Evolutionary conservation across 1,139 yeast species (phyloP).

Genomic region (Sugiyamaella novakii): DNA sequence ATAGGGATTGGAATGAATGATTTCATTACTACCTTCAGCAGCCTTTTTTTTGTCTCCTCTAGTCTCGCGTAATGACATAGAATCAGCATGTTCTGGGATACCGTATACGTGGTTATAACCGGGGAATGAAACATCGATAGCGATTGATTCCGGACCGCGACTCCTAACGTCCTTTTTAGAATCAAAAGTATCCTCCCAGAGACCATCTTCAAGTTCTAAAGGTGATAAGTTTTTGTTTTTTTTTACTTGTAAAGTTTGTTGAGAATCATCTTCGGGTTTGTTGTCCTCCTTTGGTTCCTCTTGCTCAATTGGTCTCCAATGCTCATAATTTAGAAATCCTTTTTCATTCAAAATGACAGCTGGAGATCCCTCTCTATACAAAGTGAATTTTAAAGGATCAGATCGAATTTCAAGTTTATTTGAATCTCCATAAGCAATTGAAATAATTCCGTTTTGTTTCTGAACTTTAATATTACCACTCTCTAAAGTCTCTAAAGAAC

Average conservation of each 20-base stretch:
- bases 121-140: slow-evolving; percentile 67
- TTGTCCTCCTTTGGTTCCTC: slow-evolving; percentile 8
- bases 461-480: slow-evolving; percentile 19
- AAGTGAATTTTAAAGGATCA: slow-evolving; percentile 56
- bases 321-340: slow-evolving; percentile 75
- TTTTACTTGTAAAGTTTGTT: not conserved
- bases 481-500: slow-evolving; percentile 12
- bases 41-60: slow-evolving; percentile 28
- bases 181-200: slow-evolving; percentile 47
- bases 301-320: slow-evolving; percentile 52
- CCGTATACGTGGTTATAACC: slow-evolving; percentile 75
- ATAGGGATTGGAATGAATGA: slow-evolving; percentile 65
- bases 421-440: slow-evolving; percentile 48
- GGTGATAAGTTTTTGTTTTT: not conserved
- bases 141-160: slow-evolving; percentile 90
- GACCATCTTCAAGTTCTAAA: slow-evolving; percentile 38
- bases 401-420: slow-evolving; percentile 48
- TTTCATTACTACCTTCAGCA: slow-evolving; percentile 26
- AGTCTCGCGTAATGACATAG: slow-evolving; percentile 72
- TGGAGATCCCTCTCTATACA: slow-evolving; percentile 49
- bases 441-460: slow-evolving; percentile 16
- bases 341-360: slow-evolving; percentile 68
- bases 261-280: slow-evolving; percentile 5
- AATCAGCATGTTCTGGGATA: slow-evolving; percentile 93
- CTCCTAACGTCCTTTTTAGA: slow-evolving; percentile 62